phyloP scores from a whole-genome alignment of 179 eudicot genomes.

The Heliamphora pulchella region DNA sequence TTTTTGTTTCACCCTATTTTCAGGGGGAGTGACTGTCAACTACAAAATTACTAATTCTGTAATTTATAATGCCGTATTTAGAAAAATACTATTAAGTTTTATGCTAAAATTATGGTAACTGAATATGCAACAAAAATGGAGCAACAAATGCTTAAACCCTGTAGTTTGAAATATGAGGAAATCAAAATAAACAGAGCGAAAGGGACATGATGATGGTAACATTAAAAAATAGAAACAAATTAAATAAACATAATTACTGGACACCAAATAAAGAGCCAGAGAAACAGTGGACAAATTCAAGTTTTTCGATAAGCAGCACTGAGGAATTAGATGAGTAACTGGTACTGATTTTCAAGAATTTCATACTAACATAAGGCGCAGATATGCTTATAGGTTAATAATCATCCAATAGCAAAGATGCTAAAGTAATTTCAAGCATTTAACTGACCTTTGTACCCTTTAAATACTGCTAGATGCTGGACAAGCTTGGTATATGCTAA shows the following conservation, averaged over 20 bases:
- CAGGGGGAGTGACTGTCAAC: no score
- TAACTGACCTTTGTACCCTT: slow-evolving; percentile 80
- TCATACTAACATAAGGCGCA: slow-evolving; percentile 1
- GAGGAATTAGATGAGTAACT: neutral
- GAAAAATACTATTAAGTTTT: neutral
- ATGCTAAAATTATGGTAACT: neutral
- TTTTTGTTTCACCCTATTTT: no score
- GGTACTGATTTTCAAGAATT: slow-evolving; percentile 2
- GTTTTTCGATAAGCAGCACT: neutral
- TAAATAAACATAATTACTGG: neutral
- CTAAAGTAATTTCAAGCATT: neutral
- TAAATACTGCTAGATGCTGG: slow-evolving; percentile 76
- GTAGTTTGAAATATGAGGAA: neutral
- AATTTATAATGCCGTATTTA: neutral
- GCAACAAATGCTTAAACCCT: neutral
- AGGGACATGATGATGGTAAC: neutral
- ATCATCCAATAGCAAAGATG: slow-evolving; percentile 1
- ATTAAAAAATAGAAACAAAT: neutral
- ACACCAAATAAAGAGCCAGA: neutral
- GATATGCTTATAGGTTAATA: neutral
- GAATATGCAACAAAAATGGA: neutral
- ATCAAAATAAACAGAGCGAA: neutral
- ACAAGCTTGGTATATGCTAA: slow-evolving; percentile 87
- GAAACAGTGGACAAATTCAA: neutral
- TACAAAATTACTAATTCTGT: neutral